Base-by-base conservation (phyloP, 163 green algal species). In the Trebouxia gelatinosa region DNA sequence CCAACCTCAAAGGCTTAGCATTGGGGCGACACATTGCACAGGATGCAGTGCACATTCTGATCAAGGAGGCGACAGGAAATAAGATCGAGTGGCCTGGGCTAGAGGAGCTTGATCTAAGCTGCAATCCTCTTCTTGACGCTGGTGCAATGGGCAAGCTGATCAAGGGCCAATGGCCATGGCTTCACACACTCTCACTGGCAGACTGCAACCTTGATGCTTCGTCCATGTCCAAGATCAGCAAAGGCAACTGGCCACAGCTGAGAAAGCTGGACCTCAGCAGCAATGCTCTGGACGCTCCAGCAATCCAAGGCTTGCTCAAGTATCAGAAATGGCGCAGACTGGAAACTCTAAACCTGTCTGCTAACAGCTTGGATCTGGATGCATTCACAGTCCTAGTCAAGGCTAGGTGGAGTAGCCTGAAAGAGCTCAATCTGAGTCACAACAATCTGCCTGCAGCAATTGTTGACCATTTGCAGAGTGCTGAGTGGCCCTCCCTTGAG, bases 41-140 rank as follows among this genome's bases (percentile, higher is more conserved):
- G 32, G 61, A 70, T 34, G 29, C 32, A 16, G 39, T 31, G 32
- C 61, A 70, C 32, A 7, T 70, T 23, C 61, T 70, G 31, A n/a
- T n/a, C 32, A 70, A 70, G 61, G 61, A 57, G 46, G 17, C 61
- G 3, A 34, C 29, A 70, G 61, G 32, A 16, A 70, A 46, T 34
- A 70, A 70, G 26, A 48, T 70, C 11, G 61, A 70, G 21, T 70
- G 61, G 61, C 61, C 61, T 31, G 39, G n/a, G 17, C 32, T 70
- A 6, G 32, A 70, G 61, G 16, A 70, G 16, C 61, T 70, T 16
- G 61, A 70, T 34, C 32, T 70, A 16, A 43, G 31, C 61, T 70
- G 61, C 61, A 70, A 70, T n/a, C 34, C 34, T 28, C 9, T 17
- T 6, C 32, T 70, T 13, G 61, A 70, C 11, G 61, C 34, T 31